Percentiles rank a stretch among this genome's conserved stretches.
Conservation (phyloP, 129 eudicot species). For the Erigeron canadensis region DNA sequence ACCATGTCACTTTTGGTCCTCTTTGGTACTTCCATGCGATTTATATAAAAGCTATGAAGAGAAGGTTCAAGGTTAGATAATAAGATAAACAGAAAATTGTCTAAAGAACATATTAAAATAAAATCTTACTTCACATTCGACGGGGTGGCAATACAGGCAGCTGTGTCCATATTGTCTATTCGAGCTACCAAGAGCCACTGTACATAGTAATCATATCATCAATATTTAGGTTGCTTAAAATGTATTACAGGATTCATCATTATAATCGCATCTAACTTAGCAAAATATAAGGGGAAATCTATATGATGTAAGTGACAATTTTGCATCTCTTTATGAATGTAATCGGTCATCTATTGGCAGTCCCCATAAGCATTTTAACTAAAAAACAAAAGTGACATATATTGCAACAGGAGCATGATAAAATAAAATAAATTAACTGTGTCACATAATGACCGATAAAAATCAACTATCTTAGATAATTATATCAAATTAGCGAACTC, state of each 20-base stretch:
- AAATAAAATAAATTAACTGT: too few species aligned
- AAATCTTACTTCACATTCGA: constrained; percentile 33
- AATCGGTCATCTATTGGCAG: neutral
- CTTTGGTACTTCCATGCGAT: constrained; percentile 27
- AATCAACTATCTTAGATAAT: too few species aligned
- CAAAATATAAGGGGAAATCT: constrained; percentile 12
- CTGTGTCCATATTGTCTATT: constrained; percentile 32
- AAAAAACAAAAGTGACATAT: too few species aligned
- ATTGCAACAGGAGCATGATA: too few species aligned
- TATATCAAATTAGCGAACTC: too few species aligned
- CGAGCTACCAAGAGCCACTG: constrained; percentile 43
- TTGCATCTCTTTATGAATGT: neutral
- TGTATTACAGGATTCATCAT: neutral
- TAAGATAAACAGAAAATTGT: neutral
- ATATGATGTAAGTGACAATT: neutral
- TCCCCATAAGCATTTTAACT: too few species aligned
- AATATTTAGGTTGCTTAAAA: constrained; percentile 1
- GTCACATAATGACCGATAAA: too few species aligned
- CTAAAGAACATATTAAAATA: neutral
- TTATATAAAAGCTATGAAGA: constrained; percentile 31
- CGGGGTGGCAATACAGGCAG: constrained; percentile 36
- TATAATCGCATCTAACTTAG: constrained; percentile 2
- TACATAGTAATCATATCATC: constrained; percentile 8
- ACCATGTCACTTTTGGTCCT: constrained; percentile 37
- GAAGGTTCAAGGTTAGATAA: constrained; percentile 19